phyloP scores from a whole-genome alignment of 1,139 yeast genomes.

The Dujonia santamariae region DNA sequence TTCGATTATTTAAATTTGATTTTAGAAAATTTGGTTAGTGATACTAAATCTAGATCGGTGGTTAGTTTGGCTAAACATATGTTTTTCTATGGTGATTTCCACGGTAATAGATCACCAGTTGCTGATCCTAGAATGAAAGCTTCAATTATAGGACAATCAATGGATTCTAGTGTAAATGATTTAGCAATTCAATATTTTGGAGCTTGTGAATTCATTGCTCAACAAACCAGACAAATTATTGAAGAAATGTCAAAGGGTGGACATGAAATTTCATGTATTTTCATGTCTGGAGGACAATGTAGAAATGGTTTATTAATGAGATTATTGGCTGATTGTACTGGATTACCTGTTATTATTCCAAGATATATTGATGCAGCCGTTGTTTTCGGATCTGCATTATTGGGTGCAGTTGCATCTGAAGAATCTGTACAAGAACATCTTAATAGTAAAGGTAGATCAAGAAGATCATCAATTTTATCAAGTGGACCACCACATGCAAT shows the following conservation, averaged over 20 bases:
- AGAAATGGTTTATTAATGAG: conserved; percentile 86
- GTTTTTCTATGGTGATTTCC: conserved; percentile 93
- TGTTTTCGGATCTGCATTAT: conserved; percentile 89
- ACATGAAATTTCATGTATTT: conserved; percentile 70
- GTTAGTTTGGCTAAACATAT: conserved; percentile 79
- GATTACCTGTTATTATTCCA: conserved; percentile 89
- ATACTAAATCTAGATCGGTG: conserved; percentile 58
- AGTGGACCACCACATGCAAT: conserved; percentile 32
- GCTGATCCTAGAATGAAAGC: conserved; percentile 95
- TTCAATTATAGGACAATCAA: conserved; percentile 86
- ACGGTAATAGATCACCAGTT: conserved; percentile 94
- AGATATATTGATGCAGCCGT: conserved; percentile 95
- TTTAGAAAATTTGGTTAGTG: conserved; percentile 63
- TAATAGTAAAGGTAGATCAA: conserved; percentile 30
- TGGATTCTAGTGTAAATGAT: conserved; percentile 84
- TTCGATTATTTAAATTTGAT: conserved; percentile 80
- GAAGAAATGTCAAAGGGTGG: conserved; percentile 82
- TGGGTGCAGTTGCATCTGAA: conserved; percentile 91
- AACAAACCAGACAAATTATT: conserved; percentile 92
- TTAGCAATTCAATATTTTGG: conserved; percentile 84
- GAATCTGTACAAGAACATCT: conserved; percentile 44
- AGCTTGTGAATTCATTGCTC: conserved; percentile 96
- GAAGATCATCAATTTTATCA: conserved; percentile 36
- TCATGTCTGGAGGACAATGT: conserved; percentile 96
- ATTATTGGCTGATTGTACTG: conserved; percentile 88